These are phyloP conservation scores for Trypanosoma theileri DNA, from an alignment of 208 protist species.

Conservation along the genomic window DNA sequence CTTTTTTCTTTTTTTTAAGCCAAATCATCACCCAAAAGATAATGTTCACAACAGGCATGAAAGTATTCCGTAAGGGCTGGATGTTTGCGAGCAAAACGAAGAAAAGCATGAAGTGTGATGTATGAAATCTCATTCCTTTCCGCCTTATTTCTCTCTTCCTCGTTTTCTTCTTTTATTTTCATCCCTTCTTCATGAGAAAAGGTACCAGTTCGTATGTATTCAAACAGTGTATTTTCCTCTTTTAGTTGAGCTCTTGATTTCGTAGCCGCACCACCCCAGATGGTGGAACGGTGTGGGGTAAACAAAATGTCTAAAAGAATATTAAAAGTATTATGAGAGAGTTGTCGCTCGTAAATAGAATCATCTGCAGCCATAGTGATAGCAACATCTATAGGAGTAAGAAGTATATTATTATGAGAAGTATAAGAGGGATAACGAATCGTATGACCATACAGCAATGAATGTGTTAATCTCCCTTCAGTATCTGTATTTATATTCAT, in stretches of 20 bases:
- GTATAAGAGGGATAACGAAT: neutral
- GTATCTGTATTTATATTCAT: neutral
- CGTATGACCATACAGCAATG: neutral
- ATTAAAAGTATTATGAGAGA: conserved; percentile 8
- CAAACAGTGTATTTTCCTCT: conserved; percentile 20
- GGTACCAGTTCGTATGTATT: conserved; percentile 7
- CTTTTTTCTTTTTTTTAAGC: conserved; percentile 14
- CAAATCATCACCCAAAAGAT: conserved; percentile 23
- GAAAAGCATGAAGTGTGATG: conserved; percentile 15
- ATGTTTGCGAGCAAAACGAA: conserved; percentile 14
- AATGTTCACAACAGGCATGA: conserved; percentile 28
- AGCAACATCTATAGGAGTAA: neutral
- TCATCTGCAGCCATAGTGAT: neutral
- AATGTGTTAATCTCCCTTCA: neutral
- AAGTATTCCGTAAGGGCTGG: conserved; percentile 18
- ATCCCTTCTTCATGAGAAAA: neutral
- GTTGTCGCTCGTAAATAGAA: neutral
- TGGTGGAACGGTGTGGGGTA: conserved; percentile 10
- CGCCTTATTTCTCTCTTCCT: neutral
- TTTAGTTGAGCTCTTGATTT: conserved; percentile 2
- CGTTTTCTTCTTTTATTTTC: neutral
- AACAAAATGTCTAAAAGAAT: conserved; percentile 19
- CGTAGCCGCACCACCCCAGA: conserved; percentile 6
- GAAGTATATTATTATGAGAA: neutral
- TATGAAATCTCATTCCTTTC: neutral